Percentiles rank a stretch among this genome's conserved stretches.
Conservation (phyloP, 352 stramenopile species). For the Pythium grandisporangium region DNA sequence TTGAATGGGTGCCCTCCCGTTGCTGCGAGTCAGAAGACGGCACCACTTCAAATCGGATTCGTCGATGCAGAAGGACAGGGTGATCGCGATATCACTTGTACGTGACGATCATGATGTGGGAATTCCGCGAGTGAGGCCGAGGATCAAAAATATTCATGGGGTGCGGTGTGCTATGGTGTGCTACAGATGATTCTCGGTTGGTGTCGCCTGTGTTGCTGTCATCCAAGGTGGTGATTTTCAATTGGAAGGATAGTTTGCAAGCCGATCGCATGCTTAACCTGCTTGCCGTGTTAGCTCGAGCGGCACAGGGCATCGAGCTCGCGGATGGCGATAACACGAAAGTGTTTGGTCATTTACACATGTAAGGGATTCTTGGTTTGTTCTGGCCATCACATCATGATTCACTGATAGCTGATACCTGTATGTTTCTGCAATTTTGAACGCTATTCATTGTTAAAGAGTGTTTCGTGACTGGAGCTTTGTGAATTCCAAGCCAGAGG, state of each 20-base stretch:
- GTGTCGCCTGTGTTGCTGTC: conserved; percentile 78
- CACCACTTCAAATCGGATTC: conserved; percentile 68
- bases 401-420: background rate
- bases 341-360: conserved; percentile 82
- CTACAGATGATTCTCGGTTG: conserved; percentile 64
- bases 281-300: conserved; percentile 65
- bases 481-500: conserved; percentile 68
- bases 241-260: conserved; percentile 86
- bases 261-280: conserved; percentile 81
- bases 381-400: background rate
- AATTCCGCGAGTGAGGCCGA: too few relatives aligned
- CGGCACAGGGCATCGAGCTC: conserved; percentile 75
- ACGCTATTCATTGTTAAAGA: conserved; percentile 15
- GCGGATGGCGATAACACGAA: conserved; percentile 66
- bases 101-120: conserved; percentile 2
- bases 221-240: conserved; percentile 85
- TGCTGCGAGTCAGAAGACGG: conserved; percentile 7
- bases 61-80: conserved; percentile 81
- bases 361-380: too few relatives aligned
- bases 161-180: too few relatives aligned
- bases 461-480: conserved; percentile 88
- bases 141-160: conserved; percentile 1
- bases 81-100: conserved; percentile 81
- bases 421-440: too few relatives aligned
- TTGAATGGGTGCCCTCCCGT: conserved; percentile 54